Evolutionary conservation across 805 yeast species (phyloP).

Genomic region (Candida bentonensis): DNA sequence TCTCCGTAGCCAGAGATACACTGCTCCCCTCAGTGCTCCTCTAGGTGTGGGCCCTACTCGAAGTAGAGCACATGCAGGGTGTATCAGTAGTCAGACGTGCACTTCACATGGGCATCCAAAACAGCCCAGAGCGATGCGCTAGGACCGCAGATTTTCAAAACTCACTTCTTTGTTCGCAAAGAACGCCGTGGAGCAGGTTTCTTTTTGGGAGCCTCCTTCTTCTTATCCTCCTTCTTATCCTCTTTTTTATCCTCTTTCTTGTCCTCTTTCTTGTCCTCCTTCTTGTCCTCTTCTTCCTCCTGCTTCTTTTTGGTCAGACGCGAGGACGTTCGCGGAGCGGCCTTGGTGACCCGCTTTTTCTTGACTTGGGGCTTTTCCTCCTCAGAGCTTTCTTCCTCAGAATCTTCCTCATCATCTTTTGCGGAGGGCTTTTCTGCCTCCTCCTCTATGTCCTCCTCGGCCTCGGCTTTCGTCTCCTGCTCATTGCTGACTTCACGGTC

Average conservation of each 20-base stretch:
- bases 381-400: conserved; percentile 2
- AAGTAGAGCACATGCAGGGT: too few relatives aligned
- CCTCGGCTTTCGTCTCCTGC: conserved; percentile 8
- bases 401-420: conserved; percentile 5
- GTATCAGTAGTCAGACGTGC: too few relatives aligned
- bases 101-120: too few relatives aligned
- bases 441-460: conserved; percentile 5
- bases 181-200: background rate
- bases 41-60: too few relatives aligned
- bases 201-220: too few relatives aligned
- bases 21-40: too few relatives aligned
- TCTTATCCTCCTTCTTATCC: conserved; percentile 4
- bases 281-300: conserved; percentile 8
- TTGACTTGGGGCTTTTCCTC: conserved; percentile 2
- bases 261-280: conserved; percentile 7
- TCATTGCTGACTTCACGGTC: conserved; percentile 5
- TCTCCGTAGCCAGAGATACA: too few relatives aligned
- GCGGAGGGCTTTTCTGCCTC: conserved; percentile 4
- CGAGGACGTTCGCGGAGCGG: background rate
- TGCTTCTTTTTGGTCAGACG: background rate
- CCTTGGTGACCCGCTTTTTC: conserved; percentile 6
- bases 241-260: conserved; percentile 5
- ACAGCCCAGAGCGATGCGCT: too few relatives aligned
- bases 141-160: too few relatives aligned
- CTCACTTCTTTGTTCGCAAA: background rate